Percentiles rank a stretch among this genome's conserved stretches.
These are phyloP conservation scores for Fusarium sp. DNA, from an alignment of 2,329 filamentous ascomycete species.

Conservation along the genomic window DNA sequence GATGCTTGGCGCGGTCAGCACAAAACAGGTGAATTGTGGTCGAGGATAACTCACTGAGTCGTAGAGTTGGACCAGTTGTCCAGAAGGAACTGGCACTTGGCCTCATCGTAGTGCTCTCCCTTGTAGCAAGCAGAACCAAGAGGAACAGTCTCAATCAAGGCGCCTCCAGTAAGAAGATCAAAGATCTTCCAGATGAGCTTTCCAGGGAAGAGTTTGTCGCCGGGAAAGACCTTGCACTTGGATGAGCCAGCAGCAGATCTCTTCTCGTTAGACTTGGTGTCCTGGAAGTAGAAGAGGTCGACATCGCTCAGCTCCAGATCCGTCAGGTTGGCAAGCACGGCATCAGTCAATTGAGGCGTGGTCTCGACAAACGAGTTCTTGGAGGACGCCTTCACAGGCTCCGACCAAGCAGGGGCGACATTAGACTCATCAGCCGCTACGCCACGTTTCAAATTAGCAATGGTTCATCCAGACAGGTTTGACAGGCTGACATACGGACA, in stretches of 20 bases:
- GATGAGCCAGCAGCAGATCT: conserved; percentile 3
- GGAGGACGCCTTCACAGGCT: conserved; percentile 10
- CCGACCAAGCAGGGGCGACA: conserved; percentile 43
- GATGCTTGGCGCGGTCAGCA: conserved; percentile 35
- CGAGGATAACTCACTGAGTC: conserved; percentile 24
- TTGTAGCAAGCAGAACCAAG: conserved; percentile 54
- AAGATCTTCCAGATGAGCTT: conserved; percentile 52
- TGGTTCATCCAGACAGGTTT: background rate
- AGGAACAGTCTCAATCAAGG: conserved; percentile 53
- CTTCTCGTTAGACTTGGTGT: conserved; percentile 21
- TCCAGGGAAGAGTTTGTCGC: conserved; percentile 48
- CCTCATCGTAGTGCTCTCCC: conserved; percentile 32
- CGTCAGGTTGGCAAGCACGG: conserved; percentile 52
- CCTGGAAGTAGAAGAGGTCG: conserved; percentile 53
- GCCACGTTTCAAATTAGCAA: conserved; percentile 36
- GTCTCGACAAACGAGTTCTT: conserved; percentile 38
- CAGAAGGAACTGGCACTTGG: background rate
- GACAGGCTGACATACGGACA: conserved; percentile 34
- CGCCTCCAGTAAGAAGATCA: conserved; percentile 52
- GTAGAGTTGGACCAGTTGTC: conserved; percentile 25
- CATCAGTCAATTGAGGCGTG: conserved; percentile 54
- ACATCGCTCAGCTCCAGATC: conserved; percentile 50
- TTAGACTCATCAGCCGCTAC: conserved; percentile 41
- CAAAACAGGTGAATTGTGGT: background rate
- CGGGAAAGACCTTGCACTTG: conserved; percentile 51